Evolutionary conservation across 179 eudicot genomes (phyloP), one percentile per base, ranked within the genome.

Genomic region (Camellia oleifera): DNA sequence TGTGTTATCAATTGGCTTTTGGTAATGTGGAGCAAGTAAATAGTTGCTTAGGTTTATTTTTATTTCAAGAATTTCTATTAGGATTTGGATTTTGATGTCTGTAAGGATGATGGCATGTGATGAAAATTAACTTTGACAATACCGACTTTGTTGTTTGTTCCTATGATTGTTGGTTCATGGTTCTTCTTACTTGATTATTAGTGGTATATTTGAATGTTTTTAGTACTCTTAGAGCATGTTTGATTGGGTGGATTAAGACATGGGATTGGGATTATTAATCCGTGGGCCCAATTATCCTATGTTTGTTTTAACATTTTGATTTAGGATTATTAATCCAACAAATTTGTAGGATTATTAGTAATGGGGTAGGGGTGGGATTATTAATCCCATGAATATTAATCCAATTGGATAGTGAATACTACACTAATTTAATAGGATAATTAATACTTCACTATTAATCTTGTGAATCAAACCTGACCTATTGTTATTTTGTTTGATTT

Each of bases 71-170:
- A 69, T 44, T 54, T 10, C 1, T 45, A 72, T 65, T 65, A 26
- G 48, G 44, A 57, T 80, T 58, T 80, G 17, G 75, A 17, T 15
- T 76, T 44, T 53, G 15, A 65, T 68, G 63, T 79, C 26, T 79
- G 78, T 79, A 80, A 64, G 80, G 57, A 83, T 79, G 54, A 62
- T 63, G 70, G 73, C 76, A 74, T 53, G 20, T 66, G 70, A 20
- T 69, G 70, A 32, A 67, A 62, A 61, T 60, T 50, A 74, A 74
- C 46, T 53, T 64, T 32, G 45, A 45, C 9, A 75, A 68, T 52
- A 50, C 67, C 45, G 23, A 23, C 76, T 81, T 7, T 68, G 23
- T 76, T 76, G 32, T 60, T 46, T 58, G 79, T 70, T 65, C 18
- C 45, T 75, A 14, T 66, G 12, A 57, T 57, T n/a, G 32, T 78